Percentiles rank a stretch among this genome's conserved stretches.
Conservation (phyloP, 768 basidiomycete genomes). For the Leccinum boreale region DNA sequence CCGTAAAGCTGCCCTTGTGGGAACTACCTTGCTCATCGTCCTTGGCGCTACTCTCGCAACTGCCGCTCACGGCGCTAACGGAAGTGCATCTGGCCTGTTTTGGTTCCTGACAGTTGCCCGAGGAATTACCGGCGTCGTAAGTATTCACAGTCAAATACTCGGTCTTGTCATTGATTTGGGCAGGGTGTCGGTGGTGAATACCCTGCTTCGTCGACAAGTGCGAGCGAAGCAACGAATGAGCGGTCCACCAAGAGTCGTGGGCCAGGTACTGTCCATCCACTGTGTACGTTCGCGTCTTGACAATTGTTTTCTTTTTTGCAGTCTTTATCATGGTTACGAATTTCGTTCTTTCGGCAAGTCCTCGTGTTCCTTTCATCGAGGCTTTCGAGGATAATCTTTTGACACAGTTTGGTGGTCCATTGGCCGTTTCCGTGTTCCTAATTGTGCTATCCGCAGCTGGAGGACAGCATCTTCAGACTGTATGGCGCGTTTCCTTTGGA, state of each 20-base stretch:
- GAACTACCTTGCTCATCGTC: conserved; percentile 67
- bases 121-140: conserved; percentile 65
- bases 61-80: conserved; percentile 59
- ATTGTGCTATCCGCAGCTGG: conserved; percentile 68
- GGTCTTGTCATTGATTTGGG: conserved; percentile 2
- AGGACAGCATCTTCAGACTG: conserved; percentile 54
- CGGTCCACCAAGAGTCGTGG: conserved; percentile 57
- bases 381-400: conserved; percentile 1
- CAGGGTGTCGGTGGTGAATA: conserved; percentile 79
- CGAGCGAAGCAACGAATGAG: conserved; percentile 73
- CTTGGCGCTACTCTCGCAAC: conserved; percentile 66
- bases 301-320: conserved; percentile 13
- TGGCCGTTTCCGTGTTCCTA: conserved; percentile 64
- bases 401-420: conserved; percentile 58
- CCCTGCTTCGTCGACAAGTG: conserved; percentile 66
- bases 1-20: conserved; percentile 70
- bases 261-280: conserved; percentile 39
- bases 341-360: conserved; percentile 57
- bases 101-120: conserved; percentile 75
- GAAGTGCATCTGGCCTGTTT: conserved; percentile 56
- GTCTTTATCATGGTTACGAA: conserved; percentile 79
- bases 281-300: not conserved
- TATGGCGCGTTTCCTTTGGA: conserved; percentile 68
- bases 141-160: conserved; percentile 10
- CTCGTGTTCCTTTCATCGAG: not conserved